phyloP scores from a whole-genome alignment of 345 rosid species.

The Iberis pinnata region DNA sequence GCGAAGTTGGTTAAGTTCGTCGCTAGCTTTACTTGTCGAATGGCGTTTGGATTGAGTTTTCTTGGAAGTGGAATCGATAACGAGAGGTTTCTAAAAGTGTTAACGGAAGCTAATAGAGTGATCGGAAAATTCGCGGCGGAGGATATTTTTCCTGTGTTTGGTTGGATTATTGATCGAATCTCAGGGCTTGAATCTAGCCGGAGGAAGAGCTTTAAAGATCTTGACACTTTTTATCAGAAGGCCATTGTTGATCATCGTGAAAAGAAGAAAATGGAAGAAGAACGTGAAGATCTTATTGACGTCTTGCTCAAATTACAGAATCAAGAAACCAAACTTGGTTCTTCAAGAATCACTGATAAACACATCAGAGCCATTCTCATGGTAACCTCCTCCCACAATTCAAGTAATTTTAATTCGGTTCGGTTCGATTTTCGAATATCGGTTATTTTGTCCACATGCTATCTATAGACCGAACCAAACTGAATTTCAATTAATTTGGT shows the following conservation, averaged over 20 bases:
- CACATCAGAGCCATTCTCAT: slow-evolving; percentile 33
- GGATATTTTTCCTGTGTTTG: slow-evolving; percentile 28
- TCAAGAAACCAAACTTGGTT: slow-evolving; percentile 29
- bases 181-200: slow-evolving; percentile 23
- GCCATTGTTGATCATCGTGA: slow-evolving; percentile 25
- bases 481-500: too few relatives aligned
- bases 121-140: slow-evolving; percentile 32
- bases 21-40: slow-evolving; percentile 26
- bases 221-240: slow-evolving; percentile 27
- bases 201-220: slow-evolving; percentile 25
- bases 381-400: too few relatives aligned
- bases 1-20: slow-evolving; percentile 26
- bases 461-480: too few relatives aligned
- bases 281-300: slow-evolving; percentile 29
- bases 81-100: slow-evolving; percentile 20
- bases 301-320: slow-evolving; percentile 24
- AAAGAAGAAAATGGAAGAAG: slow-evolving; percentile 22
- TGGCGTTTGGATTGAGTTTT: slow-evolving; percentile 29
- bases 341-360: slow-evolving; percentile 23
- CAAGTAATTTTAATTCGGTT: too few relatives aligned
- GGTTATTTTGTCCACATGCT: too few relatives aligned
- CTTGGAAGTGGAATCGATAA: slow-evolving; percentile 25
- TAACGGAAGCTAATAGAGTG: slow-evolving; percentile 23
- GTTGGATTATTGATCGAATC: slow-evolving; percentile 28
- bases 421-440: background rate